These are phyloP conservation scores for Dictyostelium intermedium DNA, from an alignment of 78 protist species.

Conservation along the genomic window DNA sequence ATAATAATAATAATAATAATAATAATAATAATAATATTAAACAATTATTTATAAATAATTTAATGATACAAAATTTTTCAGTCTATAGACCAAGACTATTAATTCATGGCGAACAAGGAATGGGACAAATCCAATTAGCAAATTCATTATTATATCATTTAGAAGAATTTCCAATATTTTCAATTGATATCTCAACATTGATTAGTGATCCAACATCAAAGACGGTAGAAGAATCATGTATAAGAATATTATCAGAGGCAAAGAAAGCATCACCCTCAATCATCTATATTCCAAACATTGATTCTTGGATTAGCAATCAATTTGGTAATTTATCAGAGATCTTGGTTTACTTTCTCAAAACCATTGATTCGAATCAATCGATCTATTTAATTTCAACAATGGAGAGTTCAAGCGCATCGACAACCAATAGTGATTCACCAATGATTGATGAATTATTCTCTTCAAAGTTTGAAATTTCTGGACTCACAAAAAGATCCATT, in stretches of 20 bases:
- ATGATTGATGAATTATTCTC: neutral
- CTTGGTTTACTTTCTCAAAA: neutral
- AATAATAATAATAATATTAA: neutral
- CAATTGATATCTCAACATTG: slow-evolving; percentile 47
- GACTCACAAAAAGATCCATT: neutral
- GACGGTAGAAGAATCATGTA: slow-evolving; percentile 67
- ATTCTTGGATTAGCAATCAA: slow-evolving; percentile 21
- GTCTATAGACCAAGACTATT: slow-evolving; percentile 68
- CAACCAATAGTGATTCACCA: neutral
- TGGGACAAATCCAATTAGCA: slow-evolving; percentile 72
- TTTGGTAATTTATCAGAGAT: slow-evolving; percentile 38
- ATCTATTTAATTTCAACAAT: slow-evolving; percentile 48
- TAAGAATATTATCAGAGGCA: slow-evolving; percentile 54
- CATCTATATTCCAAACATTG: slow-evolving; percentile 60
- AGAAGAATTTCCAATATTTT: slow-evolving; percentile 57
- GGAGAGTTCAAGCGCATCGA: neutral
- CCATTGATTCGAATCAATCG: slow-evolving; percentile 37
- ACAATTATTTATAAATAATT: neutral
- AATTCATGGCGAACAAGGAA: slow-evolving; percentile 49
- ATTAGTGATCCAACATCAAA: slow-evolving; percentile 49
- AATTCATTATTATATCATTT: slow-evolving; percentile 36
- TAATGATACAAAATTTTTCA: slow-evolving; percentile 13
- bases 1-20: neutral
- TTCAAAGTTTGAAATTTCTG: neutral
- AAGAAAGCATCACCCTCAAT: slow-evolving; percentile 48